Base-by-base conservation (phyloP, 2,329 filamentous ascomycete genomes). In the Xylaria sp. region DNA sequence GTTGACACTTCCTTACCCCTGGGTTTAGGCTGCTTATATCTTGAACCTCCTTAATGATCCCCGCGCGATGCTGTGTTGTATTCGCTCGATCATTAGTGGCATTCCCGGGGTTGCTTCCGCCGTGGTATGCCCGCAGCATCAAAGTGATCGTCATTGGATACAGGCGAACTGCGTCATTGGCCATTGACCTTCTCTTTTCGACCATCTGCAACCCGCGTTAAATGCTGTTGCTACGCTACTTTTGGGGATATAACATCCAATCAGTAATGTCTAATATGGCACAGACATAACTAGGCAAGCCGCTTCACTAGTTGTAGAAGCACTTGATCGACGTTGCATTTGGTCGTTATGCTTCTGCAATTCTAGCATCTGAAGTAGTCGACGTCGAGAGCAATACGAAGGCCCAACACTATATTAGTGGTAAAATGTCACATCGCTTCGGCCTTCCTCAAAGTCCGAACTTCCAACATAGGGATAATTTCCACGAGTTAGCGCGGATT, bases 111-210 rank as follows among this genome's bases (percentile, higher is more conserved):
- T n/a, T 25, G 48, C 9, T 43, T 33, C 41, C 51, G 23, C 13
- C 55, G 25, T 9, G 33, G 33, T 36, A 57, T 41, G 33, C 39
- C 55, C 25, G 43, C 46, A n/a, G 8, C 20, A 41, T 55, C 31
- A 18, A 10, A 63, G 33, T 54, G 60, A 63, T 54, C 64, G 43
- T 62, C 62, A 36, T 41, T 59, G 39, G 57, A 61, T 61, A 51
- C 28, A 31, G 56, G 25, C 23, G n/a, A 61, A 36, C 43, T 31
- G 41, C 41, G 20, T 48, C 18, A 46, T 25, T 56, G 48, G 20
- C 41, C 18, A 46, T 25, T 56, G 48, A 62, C 55, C 48, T 68
- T 57, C 49, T 64, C 8, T 64, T 62, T 57, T 63, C 9, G 60
- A 31, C 46, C 9, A 28, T 31, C 54, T n/a, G 49, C 41, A 61